Percentiles rank a stretch among this genome's conserved stretches.
phyloP scores from a whole-genome alignment of 2,329 filamentous ascomycete species.

The Alternaria hordeiaustralica region DNA sequence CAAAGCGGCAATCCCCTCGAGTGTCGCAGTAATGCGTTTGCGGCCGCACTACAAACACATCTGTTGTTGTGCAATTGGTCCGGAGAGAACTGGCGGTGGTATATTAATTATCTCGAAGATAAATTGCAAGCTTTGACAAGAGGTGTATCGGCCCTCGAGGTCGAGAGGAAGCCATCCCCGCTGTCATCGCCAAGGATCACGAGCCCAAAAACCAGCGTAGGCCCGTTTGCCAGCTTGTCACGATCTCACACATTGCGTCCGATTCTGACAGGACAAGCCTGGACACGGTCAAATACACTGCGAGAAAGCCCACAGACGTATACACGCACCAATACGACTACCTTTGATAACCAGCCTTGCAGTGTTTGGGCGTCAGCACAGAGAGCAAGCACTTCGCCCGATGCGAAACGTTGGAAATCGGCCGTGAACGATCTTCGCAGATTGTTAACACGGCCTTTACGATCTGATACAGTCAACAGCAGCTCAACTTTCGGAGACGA shows the following conservation, averaged over 20 bases:
- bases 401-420: neutral
- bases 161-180: conserved; percentile 13
- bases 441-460: accelerated
- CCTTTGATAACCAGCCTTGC: too few species aligned
- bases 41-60: conserved; percentile 41
- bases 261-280: neutral
- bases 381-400: too few species aligned
- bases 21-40: conserved; percentile 16
- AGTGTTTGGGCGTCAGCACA: too few species aligned
- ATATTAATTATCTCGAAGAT: conserved; percentile 48
- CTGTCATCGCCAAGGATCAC: neutral
- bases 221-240: neutral
- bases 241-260: neutral
- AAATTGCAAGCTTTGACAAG: conserved; percentile 30
- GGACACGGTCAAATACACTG: neutral
- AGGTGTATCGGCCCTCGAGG: conserved; percentile 5
- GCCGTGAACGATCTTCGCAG: neutral
- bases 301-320: neutral
- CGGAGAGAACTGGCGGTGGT: conserved; percentile 53
- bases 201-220: neutral
- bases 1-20: neutral
- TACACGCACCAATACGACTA: too few species aligned
- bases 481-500: neutral
- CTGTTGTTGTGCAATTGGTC: conserved; percentile 48
- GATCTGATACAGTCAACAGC: neutral